Conservation (phyloP, 1,139 yeast genomes). For the Tardiomyces blankii region DNA sequence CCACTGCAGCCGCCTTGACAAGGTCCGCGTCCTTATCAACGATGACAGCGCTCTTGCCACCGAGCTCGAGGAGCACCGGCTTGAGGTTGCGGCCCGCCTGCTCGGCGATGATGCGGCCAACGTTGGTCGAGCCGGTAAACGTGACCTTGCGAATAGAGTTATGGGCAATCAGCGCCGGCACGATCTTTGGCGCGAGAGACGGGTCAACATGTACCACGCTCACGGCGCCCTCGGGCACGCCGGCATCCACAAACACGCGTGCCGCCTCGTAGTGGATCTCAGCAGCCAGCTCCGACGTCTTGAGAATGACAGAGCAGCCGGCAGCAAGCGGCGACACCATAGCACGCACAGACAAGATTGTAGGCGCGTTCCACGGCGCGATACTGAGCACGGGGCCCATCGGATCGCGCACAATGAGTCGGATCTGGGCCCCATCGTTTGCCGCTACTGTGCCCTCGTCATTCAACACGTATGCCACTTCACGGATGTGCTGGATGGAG, state of each 20-base stretch:
- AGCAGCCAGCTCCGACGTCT: constrained; percentile 79
- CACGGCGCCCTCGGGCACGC: constrained; percentile 70
- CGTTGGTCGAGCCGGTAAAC: constrained; percentile 76
- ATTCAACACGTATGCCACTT: too few relatives aligned
- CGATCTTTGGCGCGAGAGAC: constrained; percentile 64
- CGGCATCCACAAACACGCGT: constrained; percentile 52
- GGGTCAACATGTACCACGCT: constrained; percentile 48
- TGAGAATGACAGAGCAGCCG: constrained; percentile 70
- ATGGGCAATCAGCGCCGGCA: constrained; percentile 57
- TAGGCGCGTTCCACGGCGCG: constrained; percentile 43
- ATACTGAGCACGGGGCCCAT: constrained; percentile 38
- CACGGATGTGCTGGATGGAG: too few relatives aligned
- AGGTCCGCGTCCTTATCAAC: constrained; percentile 58
- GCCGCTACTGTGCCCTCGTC: too few relatives aligned
- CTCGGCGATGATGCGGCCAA: constrained; percentile 67
- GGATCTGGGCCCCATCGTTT: constrained; percentile 13
- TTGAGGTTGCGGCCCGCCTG: constrained; percentile 54
- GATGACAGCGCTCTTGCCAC: constrained; percentile 73
- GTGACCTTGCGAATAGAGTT: constrained; percentile 65
- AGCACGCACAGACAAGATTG: constrained; percentile 24
- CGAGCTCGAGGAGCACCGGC: constrained; percentile 68
- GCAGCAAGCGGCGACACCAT: constrained; percentile 39
- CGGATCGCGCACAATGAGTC: constrained; percentile 30
- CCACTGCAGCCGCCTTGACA: constrained; percentile 43
- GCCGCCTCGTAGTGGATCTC: constrained; percentile 61